These are phyloP conservation scores for Citrus reticulata DNA, from an alignment of 345 rosid species.

Conservation along the genomic window DNA sequence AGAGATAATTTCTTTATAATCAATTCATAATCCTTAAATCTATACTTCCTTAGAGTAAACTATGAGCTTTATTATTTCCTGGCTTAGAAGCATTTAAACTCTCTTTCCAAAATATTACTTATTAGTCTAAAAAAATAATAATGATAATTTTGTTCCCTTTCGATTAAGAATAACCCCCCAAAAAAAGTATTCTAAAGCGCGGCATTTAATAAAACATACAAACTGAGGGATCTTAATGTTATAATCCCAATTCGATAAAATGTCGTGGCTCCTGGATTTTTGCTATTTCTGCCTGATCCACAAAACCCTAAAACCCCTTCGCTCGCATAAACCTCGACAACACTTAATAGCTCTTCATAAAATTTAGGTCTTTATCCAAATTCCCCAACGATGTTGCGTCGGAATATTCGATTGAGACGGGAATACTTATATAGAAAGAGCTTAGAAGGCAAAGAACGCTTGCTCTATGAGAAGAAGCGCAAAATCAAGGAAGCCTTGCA, in stretches of 20 bases:
- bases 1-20: too few relatives aligned
- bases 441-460: conserved; percentile 87
- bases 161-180: background rate
- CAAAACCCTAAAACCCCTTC: background rate
- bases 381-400: conserved; percentile 46
- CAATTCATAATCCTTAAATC: too few relatives aligned
- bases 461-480: conserved; percentile 75
- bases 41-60: too few relatives aligned
- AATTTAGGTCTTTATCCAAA: background rate
- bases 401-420: conserved; percentile 68
- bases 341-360: background rate
- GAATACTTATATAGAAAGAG: conserved; percentile 89
- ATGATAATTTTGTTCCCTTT: too few relatives aligned
- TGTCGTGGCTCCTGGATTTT: background rate
- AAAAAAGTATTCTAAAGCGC: background rate
- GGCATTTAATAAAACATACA: background rate
- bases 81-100: background rate
- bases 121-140: background rate
- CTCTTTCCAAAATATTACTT: background rate
- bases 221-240: background rate
- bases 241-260: background rate
- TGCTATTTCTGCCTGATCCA: background rate
- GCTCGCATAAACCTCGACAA: too few relatives aligned
- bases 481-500: conserved; percentile 81
- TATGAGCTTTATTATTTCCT: too few relatives aligned